phyloP scores from a whole-genome alignment of 164 flowering plant species.

The Brasenia schreberi region DNA sequence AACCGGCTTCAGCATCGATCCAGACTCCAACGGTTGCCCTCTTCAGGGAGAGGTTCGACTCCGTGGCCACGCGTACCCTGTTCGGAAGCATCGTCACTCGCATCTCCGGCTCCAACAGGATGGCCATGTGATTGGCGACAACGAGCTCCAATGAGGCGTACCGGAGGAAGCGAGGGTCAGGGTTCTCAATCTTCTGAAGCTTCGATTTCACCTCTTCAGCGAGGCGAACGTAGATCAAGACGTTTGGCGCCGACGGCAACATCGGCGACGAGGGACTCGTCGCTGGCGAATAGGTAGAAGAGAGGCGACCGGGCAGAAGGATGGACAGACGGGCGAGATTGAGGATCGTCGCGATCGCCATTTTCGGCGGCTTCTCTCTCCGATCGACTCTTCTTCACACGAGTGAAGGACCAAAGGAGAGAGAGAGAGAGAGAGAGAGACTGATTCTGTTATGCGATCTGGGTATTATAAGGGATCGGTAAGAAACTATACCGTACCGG shows the following conservation, averaged over 20 bases:
- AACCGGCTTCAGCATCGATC: conserved; percentile 41
- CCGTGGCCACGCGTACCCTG: conserved; percentile 42
- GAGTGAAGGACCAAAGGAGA: too few relatives aligned
- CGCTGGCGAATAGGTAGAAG: conserved; percentile 13
- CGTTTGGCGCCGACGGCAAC: conserved; percentile 13
- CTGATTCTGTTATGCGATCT: too few relatives aligned
- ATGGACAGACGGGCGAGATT: conserved; percentile 2
- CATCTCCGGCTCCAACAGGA: conserved; percentile 32
- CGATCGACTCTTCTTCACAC: background rate
- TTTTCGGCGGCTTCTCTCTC: background rate
- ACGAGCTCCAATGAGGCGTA: conserved; percentile 27
- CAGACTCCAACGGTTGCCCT: conserved; percentile 48
- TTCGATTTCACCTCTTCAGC: conserved; percentile 22
- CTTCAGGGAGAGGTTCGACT: conserved; percentile 22
- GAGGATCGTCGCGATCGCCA: background rate
- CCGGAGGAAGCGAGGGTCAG: conserved; percentile 31
- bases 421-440: too few relatives aligned
- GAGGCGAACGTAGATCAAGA: conserved; percentile 29
- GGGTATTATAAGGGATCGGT: too few relatives aligned
- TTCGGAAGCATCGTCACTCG: conserved; percentile 35
- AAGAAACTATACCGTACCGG: too few relatives aligned
- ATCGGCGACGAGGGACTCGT: conserved; percentile 2
- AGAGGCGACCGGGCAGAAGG: conserved; percentile 9
- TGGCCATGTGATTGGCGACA: conserved; percentile 19
- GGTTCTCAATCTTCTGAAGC: conserved; percentile 23